Conservation (phyloP, 306 rosid species). For the Macrotyloma uniflorum region DNA sequence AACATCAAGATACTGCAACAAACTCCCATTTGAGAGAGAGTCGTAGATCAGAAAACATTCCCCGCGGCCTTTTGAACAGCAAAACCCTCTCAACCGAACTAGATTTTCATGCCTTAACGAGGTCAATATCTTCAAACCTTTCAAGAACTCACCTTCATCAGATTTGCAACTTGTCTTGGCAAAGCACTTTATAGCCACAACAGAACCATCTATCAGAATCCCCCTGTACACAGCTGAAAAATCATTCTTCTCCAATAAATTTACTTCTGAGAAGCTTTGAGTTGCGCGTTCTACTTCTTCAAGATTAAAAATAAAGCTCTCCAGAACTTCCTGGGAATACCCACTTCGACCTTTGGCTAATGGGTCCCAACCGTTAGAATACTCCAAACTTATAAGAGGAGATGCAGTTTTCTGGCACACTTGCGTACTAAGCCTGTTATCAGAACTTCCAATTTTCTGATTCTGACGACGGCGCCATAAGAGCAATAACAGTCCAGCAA, state of each 20-base stretch:
- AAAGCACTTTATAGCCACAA: slow-evolving; percentile 71
- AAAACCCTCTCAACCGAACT: slow-evolving; percentile 84
- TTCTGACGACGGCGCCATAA: slow-evolving; percentile 51
- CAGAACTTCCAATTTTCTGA: slow-evolving; percentile 59
- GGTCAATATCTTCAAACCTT: slow-evolving; percentile 74
- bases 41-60: slow-evolving; percentile 84
- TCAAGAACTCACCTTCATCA: slow-evolving; percentile 76
- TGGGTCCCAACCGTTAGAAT: slow-evolving; percentile 89
- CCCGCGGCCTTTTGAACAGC: slow-evolving; percentile 81
- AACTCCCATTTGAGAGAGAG: slow-evolving; percentile 62
- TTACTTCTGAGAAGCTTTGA: slow-evolving; percentile 68
- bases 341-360: slow-evolving; percentile 54
- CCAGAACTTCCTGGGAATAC: slow-evolving; percentile 56
- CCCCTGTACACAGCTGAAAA: slow-evolving; percentile 70
- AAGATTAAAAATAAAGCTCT: slow-evolving; percentile 62
- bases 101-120: slow-evolving; percentile 78
- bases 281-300: slow-evolving; percentile 93
- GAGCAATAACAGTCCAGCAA: slow-evolving; percentile 42
- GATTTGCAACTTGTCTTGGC: slow-evolving; percentile 83
- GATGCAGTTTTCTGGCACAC: slow-evolving; percentile 51
- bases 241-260: slow-evolving; percentile 63
- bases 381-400: slow-evolving; percentile 81
- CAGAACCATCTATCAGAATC: slow-evolving; percentile 71
- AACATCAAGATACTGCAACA: slow-evolving; percentile 66
- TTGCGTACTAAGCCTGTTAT: slow-evolving; percentile 51